These are phyloP conservation scores for Croton setiger DNA, from an alignment of 441 rosid genomes.

Conservation along the genomic window DNA sequence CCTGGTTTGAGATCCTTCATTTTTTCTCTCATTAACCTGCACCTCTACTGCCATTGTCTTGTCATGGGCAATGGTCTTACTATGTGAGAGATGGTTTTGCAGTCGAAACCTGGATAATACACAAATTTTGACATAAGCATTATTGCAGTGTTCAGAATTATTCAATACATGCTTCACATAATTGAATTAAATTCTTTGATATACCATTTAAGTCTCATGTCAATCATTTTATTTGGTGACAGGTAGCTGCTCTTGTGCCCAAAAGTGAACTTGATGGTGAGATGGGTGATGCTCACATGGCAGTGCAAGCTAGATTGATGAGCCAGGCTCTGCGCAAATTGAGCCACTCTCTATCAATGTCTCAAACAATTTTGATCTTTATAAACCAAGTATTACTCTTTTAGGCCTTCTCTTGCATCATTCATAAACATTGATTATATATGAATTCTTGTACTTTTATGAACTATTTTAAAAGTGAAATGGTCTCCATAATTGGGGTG, in stretches of 20 bases:
- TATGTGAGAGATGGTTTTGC: neutral
- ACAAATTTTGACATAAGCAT: neutral
- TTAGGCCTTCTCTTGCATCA: slow-evolving; percentile 7
- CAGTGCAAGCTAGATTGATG: slow-evolving; percentile 99
- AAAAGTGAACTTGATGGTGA: slow-evolving; percentile 97
- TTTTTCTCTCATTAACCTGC: neutral
- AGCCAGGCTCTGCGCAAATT: slow-evolving; percentile 96
- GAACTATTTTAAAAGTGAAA: neutral
- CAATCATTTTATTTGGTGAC: slow-evolving; percentile 12
- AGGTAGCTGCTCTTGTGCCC: slow-evolving; percentile 99
- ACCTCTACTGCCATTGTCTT: too few species aligned
- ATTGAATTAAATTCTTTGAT: slow-evolving; percentile 3
- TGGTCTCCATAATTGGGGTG: neutral
- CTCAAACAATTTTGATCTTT: slow-evolving; percentile 80
- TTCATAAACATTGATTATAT: slow-evolving; percentile 3
- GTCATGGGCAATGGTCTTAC: neutral
- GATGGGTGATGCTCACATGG: slow-evolving; percentile 99
- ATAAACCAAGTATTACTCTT: slow-evolving; percentile 68
- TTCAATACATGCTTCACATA: slow-evolving; percentile 5
- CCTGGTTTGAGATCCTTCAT: neutral
- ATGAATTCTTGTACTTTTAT: slow-evolving; percentile 1
- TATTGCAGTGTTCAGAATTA: neutral
- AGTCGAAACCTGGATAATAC: neutral
- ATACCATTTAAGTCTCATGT: neutral
- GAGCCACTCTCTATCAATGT: slow-evolving; percentile 84